Conservation (phyloP, 164 flowering plant genomes). For the Tetrastigma voinierianum region DNA sequence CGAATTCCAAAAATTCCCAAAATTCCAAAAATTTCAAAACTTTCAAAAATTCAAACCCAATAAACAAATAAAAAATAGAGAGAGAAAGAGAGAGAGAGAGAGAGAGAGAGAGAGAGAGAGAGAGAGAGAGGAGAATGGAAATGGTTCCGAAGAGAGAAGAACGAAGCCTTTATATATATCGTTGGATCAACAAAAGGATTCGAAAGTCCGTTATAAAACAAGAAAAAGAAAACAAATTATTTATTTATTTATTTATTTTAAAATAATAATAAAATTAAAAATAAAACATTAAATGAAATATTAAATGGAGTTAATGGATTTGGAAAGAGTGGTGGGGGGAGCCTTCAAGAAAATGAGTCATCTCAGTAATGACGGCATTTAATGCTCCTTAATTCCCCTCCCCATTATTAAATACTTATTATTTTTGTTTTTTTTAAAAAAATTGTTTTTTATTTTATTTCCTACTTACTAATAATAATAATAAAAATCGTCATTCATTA, state of each 20-base stretch:
- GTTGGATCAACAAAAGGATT: background rate
- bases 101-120: constrained; percentile 11
- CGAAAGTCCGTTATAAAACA: constrained; percentile 7
- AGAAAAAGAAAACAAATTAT: background rate
- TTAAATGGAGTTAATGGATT: no score
- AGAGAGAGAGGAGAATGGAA: background rate
- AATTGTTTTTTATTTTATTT: no score
- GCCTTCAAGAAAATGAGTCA: constrained; percentile 22
- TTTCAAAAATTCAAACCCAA: no score
- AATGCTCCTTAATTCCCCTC: constrained; percentile 14
- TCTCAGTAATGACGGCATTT: constrained; percentile 17
- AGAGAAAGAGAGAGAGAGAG: background rate
- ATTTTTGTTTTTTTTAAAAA: no score
- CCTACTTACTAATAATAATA: no score
- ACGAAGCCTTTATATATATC: no score
- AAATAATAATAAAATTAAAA: background rate
- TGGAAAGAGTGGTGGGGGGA: constrained; percentile 6
- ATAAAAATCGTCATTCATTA: no score
- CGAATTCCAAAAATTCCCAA: no score
- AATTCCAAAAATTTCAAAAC: no score
- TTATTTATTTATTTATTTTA: constrained; percentile 1
- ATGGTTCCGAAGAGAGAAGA: no score
- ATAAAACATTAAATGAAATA: background rate
- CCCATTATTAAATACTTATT: background rate
- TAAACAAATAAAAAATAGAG: background rate